These are phyloP conservation scores for Cylindrotheca closterium DNA, from an alignment of 108 stramenopile species.

Conservation along the genomic window DNA sequence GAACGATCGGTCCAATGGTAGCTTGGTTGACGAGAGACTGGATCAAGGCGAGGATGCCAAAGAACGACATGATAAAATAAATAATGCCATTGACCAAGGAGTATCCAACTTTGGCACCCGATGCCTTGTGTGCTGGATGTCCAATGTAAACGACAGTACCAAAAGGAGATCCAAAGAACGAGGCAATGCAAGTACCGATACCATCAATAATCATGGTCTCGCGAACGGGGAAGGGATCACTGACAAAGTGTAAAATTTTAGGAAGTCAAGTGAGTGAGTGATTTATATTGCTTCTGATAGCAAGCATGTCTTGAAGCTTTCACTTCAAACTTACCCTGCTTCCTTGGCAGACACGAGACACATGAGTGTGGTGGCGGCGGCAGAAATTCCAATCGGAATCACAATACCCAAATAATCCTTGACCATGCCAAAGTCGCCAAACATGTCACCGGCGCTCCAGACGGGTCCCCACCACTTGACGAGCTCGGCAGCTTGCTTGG, in stretches of 20 bases:
- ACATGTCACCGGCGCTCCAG: conserved; percentile 35
- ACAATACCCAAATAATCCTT: conserved; percentile 51
- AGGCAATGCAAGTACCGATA: conserved; percentile 56
- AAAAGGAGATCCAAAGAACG: conserved; percentile 62
- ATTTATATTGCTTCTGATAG: not conserved
- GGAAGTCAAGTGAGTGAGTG: not conserved
- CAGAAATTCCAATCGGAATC: conserved; percentile 51
- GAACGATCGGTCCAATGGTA: conserved; percentile 51
- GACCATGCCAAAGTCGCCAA: conserved; percentile 29
- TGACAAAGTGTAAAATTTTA: not conserved
- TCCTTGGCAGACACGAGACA: conserved; percentile 51
- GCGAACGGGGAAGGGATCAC: conserved; percentile 50
- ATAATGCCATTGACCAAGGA: conserved; percentile 47
- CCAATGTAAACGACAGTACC: conserved; percentile 69
- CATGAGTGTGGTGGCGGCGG: conserved; percentile 36
- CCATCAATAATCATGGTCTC: conserved; percentile 71
- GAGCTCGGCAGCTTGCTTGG: conserved; percentile 16
- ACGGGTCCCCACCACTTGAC: conserved; percentile 32
- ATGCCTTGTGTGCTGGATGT: conserved; percentile 65
- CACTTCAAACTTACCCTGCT: conserved; percentile 39
- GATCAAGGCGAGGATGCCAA: conserved; percentile 40
- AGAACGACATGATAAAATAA: conserved; percentile 46
- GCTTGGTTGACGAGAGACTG: conserved; percentile 29
- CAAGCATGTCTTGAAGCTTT: too few relatives aligned
- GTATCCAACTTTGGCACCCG: conserved; percentile 59